Conservation (phyloP, 371 early-diverging fungal species). For the Actinomortierella ambigua region DNA sequence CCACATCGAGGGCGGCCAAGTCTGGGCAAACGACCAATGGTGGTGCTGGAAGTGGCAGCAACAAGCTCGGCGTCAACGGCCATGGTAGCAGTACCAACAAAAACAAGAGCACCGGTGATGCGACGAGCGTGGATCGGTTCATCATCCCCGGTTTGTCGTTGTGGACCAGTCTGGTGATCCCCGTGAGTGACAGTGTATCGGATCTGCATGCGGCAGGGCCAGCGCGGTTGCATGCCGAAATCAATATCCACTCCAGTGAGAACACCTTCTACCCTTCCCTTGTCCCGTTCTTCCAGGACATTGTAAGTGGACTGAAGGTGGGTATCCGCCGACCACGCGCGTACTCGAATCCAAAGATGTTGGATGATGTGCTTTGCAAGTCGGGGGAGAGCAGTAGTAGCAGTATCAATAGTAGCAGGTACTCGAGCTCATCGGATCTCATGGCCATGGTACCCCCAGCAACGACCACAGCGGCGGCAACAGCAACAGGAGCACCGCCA, state of each 20-base stretch:
- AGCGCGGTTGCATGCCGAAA: conserved; percentile 66
- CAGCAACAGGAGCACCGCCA: too few species aligned
- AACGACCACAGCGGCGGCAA: too few species aligned
- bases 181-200: conserved; percentile 57
- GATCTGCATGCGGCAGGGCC: conserved; percentile 47
- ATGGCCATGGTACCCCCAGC: too few species aligned
- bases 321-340: conserved; percentile 56
- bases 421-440: too few species aligned
- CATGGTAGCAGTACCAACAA: too few species aligned
- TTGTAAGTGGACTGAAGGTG: conserved; percentile 66
- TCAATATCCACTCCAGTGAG: conserved; percentile 75
- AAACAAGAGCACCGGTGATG: conserved; percentile 17
- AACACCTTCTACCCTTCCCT: conserved; percentile 81
- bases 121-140: conserved; percentile 62
- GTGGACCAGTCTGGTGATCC: conserved; percentile 63
- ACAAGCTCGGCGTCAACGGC: too few species aligned
- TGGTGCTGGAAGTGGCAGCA: too few species aligned
- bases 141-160: conserved; percentile 73
- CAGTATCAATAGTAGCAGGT: too few species aligned
- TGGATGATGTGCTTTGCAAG: too few species aligned
- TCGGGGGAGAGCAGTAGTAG: too few species aligned
- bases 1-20: neutral
- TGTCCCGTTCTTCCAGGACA: conserved; percentile 73
- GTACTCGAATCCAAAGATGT: conserved; percentile 17
- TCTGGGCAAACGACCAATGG: neutral